Percentiles rank a stretch among this genome's conserved stretches.
phyloP scores from a whole-genome alignment of 2,329 filamentous ascomycete species.

The Blastomyces gilchristii region DNA sequence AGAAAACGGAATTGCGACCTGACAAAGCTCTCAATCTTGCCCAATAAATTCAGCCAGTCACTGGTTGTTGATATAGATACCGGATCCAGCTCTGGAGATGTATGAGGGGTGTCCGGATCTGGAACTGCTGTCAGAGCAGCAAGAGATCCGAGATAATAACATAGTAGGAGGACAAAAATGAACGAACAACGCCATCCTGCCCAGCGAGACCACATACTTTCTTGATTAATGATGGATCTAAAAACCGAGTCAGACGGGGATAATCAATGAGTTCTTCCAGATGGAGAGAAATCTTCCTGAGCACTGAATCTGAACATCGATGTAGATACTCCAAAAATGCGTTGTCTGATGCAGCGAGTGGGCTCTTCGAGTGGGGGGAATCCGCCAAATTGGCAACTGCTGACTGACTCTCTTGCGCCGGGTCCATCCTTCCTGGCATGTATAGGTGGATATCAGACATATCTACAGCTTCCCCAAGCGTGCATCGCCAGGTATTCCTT shows the following conservation, averaged over 20 bases:
- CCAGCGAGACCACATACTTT: neutral
- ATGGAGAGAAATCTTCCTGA: neutral
- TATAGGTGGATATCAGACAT: neutral
- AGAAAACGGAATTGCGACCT: neutral
- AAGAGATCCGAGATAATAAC: neutral
- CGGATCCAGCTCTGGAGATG: neutral
- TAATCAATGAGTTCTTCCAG: neutral
- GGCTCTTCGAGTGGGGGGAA: neutral
- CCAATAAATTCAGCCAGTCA: slow-evolving; percentile 2
- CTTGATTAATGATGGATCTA: neutral
- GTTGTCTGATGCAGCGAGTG: neutral
- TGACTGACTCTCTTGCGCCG: neutral
- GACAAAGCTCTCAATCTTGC: slow-evolving; percentile 1
- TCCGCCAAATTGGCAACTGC: neutral
- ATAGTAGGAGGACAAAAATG: neutral
- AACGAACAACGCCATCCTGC: neutral
- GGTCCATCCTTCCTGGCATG: neutral
- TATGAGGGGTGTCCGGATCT: neutral
- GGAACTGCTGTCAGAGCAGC: neutral
- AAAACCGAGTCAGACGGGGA: neutral
- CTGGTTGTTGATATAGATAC: neutral
- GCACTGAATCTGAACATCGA: neutral
- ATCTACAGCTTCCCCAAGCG: neutral
- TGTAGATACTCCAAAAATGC: neutral
- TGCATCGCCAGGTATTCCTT: too few relatives aligned